Percentiles rank a stretch among this genome's conserved stretches.
Conservation (phyloP, 257 asterid species). For the Hygrophila difformis region DNA sequence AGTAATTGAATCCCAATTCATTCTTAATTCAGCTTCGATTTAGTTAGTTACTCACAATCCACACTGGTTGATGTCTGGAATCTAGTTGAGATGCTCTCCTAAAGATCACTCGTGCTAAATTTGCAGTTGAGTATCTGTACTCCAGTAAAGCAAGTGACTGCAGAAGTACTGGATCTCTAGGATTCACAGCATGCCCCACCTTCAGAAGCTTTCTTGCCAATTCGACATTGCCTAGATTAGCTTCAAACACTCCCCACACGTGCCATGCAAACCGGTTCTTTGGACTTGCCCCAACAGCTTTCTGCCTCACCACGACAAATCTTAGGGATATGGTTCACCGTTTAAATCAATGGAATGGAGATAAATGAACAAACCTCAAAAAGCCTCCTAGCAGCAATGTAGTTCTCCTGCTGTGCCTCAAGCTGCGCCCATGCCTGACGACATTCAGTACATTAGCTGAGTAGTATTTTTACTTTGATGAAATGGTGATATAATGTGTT, state of each 20-base stretch:
- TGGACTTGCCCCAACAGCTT: constrained; percentile 92
- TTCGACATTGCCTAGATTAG: constrained; percentile 53
- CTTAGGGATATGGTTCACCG: no score
- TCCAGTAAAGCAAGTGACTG: constrained; percentile 85
- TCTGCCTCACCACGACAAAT: constrained; percentile 35
- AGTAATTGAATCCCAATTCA: no score
- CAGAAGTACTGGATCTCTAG: constrained; percentile 91
- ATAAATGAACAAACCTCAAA: constrained; percentile 57
- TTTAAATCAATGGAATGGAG: constrained; percentile 57
- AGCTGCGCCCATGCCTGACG: constrained; percentile 97
- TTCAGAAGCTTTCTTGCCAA: constrained; percentile 78
- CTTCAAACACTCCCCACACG: constrained; percentile 97
- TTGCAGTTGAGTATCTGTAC: constrained; percentile 62
- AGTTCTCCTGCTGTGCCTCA: constrained; percentile 76
- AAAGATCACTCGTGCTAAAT: constrained; percentile 68
- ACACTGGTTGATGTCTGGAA: constrained; percentile 87
- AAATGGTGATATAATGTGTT: not conserved
- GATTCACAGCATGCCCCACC: constrained; percentile 83
- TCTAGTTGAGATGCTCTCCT: constrained; percentile 75
- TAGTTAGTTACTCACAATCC: constrained; percentile 57
- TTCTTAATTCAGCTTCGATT: not conserved
- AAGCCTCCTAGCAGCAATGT: constrained; percentile 47
- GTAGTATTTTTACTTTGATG: not conserved
- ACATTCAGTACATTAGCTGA: not conserved
- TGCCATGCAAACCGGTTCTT: constrained; percentile 98